Evolutionary conservation across 768 basidiomycete genomes (phyloP).

Genomic region (Lentinula lateritia): DNA sequence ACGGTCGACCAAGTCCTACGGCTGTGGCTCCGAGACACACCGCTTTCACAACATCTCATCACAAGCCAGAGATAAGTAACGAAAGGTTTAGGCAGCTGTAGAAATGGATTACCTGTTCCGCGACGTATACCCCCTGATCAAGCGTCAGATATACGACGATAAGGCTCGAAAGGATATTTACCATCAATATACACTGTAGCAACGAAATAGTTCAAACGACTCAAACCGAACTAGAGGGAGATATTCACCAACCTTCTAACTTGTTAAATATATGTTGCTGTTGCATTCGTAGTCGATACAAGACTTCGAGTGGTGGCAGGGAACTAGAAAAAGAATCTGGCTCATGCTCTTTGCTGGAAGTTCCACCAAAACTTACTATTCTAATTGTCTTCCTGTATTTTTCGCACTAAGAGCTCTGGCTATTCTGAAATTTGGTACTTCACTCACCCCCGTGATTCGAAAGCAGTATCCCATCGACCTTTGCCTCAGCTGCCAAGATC

Average conservation of each 20-base stretch:
- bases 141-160: not conserved
- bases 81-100: not conserved
- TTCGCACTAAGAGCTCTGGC: not conserved
- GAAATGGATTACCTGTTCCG: conserved; percentile 53
- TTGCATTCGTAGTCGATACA: conserved; percentile 66
- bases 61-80: not conserved
- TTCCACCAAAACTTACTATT: conserved; percentile 44
- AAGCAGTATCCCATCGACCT: conserved; percentile 82
- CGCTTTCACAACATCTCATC: conserved; percentile 83
- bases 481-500: conserved; percentile 77
- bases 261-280: conserved; percentile 71
- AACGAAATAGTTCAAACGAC: not conserved
- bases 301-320: conserved; percentile 71
- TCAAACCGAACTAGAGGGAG: not conserved
- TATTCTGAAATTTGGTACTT: conserved; percentile 12
- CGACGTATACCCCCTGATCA: conserved; percentile 55
- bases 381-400: conserved; percentile 65
- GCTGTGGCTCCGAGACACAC: conserved; percentile 84
- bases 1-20: conserved; percentile 81
- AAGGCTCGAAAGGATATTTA: conserved; percentile 12
- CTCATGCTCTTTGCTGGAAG: not conserved
- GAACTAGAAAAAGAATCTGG: conserved; percentile 41
- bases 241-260: conserved; percentile 47
- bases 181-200: conserved; percentile 81
- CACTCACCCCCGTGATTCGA: conserved; percentile 83